Percentiles rank a stretch among this genome's conserved stretches.
Conservation (phyloP, 257 asterid species). For the Eustoma russellianum region DNA sequence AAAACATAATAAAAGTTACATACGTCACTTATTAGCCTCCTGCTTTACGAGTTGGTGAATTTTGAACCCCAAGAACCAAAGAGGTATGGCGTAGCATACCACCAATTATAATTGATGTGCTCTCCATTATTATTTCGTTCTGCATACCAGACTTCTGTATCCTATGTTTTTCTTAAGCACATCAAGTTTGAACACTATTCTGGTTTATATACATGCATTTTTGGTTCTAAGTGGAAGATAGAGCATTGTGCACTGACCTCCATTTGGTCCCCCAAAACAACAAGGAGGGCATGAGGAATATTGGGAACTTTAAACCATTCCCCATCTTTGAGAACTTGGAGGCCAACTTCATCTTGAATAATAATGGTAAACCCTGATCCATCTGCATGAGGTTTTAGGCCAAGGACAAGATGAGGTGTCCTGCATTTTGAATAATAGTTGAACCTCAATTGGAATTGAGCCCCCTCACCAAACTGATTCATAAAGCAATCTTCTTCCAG, state of each 20-base stretch:
- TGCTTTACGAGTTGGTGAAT: too few species aligned
- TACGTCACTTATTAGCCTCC: too few species aligned
- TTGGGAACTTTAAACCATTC: slow-evolving; percentile 38
- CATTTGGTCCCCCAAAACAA: slow-evolving; percentile 52
- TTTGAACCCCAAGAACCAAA: too few species aligned
- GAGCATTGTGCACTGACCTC: slow-evolving; percentile 14
- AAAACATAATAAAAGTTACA: too few species aligned
- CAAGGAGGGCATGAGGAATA: slow-evolving; percentile 24
- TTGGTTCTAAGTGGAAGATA: neutral
- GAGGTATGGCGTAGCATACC: too few species aligned
- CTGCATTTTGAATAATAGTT: slow-evolving; percentile 39
- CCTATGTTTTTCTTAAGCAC: too few species aligned
- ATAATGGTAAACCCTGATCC: slow-evolving; percentile 38
- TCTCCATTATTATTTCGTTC: neutral
- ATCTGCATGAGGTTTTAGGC: slow-evolving; percentile 47
- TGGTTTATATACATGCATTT: too few species aligned
- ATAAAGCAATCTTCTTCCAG: slow-evolving; percentile 35
- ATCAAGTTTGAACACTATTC: too few species aligned
- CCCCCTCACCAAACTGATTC: slow-evolving; percentile 35
- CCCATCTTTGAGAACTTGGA: slow-evolving; percentile 32
- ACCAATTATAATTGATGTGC: too few species aligned
- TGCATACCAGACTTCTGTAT: too few species aligned
- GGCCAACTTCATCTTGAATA: slow-evolving; percentile 37
- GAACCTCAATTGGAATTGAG: slow-evolving; percentile 26
- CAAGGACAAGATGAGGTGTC: slow-evolving; percentile 38